phyloP scores from a whole-genome alignment of 2,329 filamentous ascomycete genomes.

The Hypoxylon sp. region DNA sequence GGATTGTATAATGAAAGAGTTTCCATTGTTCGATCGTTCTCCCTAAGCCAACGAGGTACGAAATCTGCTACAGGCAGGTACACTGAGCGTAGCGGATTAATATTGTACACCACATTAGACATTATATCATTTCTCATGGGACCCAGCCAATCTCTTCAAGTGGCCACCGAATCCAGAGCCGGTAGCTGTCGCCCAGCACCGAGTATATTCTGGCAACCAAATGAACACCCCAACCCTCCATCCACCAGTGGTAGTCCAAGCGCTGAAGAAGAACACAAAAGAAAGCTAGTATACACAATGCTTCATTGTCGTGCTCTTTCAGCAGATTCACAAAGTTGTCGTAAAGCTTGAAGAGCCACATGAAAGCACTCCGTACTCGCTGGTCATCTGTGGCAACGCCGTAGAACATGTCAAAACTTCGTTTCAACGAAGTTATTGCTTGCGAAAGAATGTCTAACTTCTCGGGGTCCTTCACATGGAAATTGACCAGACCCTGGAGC shows the following conservation, averaged over 20 bases:
- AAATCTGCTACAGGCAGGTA: too few relatives aligned
- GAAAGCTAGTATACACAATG: slow-evolving; percentile 41
- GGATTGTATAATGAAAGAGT: too few relatives aligned
- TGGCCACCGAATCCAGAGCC: slow-evolving; percentile 45
- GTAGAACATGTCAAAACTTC: slow-evolving; percentile 35
- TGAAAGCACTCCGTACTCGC: slow-evolving; percentile 31
- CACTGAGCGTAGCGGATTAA: too few relatives aligned
- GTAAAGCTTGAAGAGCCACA: slow-evolving; percentile 39
- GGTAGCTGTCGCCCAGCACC: slow-evolving; percentile 39
- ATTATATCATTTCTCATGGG: slow-evolving; percentile 10
- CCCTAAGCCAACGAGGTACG: too few relatives aligned
- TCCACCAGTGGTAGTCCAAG: slow-evolving; percentile 44
- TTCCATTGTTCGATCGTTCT: too few relatives aligned
- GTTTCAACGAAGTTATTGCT: slow-evolving; percentile 31
- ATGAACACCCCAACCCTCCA: slow-evolving; percentile 44
- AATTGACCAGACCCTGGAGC: slow-evolving; percentile 31
- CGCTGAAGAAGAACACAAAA: slow-evolving; percentile 44
- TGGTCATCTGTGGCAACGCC: slow-evolving; percentile 32
- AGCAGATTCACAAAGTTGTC: slow-evolving; percentile 37
- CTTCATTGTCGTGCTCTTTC: slow-evolving; percentile 35
- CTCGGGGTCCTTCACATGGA: slow-evolving; percentile 25
- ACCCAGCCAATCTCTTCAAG: slow-evolving; percentile 45
- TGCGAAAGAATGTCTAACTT: slow-evolving; percentile 25
- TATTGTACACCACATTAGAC: not conserved
- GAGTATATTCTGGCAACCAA: slow-evolving; percentile 43